These are phyloP conservation scores for Ilex paraguariensis DNA, from an alignment of 305 asterid genomes.

Conservation along the genomic window DNA sequence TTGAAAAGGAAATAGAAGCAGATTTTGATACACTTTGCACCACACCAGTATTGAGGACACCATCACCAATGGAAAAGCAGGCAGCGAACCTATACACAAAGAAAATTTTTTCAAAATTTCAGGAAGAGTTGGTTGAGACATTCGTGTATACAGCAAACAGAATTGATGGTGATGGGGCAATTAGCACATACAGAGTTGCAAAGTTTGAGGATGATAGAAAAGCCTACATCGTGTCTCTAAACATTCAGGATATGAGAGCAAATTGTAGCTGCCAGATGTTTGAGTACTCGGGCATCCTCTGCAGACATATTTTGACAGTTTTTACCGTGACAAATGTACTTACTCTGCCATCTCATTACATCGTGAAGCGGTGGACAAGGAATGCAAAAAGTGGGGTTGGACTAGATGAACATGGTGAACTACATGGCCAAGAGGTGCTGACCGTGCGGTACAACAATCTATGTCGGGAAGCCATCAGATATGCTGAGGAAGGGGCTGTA, in stretches of 20 bases:
- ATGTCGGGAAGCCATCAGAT: constrained; percentile 73
- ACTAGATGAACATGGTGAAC: constrained; percentile 41
- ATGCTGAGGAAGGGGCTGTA: constrained; percentile 76
- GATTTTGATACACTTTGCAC: constrained; percentile 64
- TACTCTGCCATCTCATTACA: constrained; percentile 71
- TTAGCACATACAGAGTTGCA: constrained; percentile 74
- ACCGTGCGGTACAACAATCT: constrained; percentile 52
- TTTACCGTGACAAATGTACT: constrained; percentile 85
- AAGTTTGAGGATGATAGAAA: constrained; percentile 74
- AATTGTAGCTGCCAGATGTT: constrained; percentile 83
- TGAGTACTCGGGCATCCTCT: constrained; percentile 73
- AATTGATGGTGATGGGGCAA: constrained; percentile 61
- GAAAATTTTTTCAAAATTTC: constrained; percentile 67
- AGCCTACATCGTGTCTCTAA: constrained; percentile 56
- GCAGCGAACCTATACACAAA: constrained; percentile 69
- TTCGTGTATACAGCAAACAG: constrained; percentile 84
- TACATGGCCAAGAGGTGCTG: constrained; percentile 46
- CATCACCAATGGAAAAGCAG: constrained; percentile 91
- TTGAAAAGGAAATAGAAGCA: constrained; percentile 79
- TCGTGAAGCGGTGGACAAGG: constrained; percentile 82
- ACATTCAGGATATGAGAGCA: constrained; percentile 60
- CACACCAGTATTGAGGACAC: constrained; percentile 64
- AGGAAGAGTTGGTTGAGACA: constrained; percentile 85
- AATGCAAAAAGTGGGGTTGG: constrained; percentile 48
- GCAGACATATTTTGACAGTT: constrained; percentile 82